Evolutionary conservation across 1,284 basidiomycete species (phyloP), one percentile per base, ranked within the genome.

Genomic region (Pseudozyma sp.): DNA sequence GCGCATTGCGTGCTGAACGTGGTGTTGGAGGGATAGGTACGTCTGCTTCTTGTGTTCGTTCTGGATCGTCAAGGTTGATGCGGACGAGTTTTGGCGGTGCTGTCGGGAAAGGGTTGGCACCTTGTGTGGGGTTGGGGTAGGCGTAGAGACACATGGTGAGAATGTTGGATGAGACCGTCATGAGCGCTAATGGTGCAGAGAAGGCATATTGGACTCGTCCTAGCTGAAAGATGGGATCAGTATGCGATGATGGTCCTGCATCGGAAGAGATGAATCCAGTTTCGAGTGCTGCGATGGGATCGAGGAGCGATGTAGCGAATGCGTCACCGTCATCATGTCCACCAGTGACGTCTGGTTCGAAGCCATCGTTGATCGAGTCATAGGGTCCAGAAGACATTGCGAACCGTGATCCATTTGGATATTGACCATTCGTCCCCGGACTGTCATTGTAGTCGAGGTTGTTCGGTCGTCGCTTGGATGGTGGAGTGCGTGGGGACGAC

Each of bases 141-240:
- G 74, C 62, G 21, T 77, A 79, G 34, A 85, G 57, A 52, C 77
- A 81, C 78, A 85, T 82, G 31, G 80, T 80, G 38, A 85, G 65
- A n/a, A 77, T 75, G 63, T 85, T 85, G 25, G 78, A 70, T 1
- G 78, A 69, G 21, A 83, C 83, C 5, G 77, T 77, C 60, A 85
- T 62, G 21, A 75, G 62, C 0, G 78, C 76, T 3, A 85, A 52
- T 8, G 83, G 81, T 0, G 80, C 81, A n/a, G 77, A 70, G 25
- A 84, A 81, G 25, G 79, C 81, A 49, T 85, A 84, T 63, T 84
- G 83, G 3, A 85, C 82, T 2, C 81, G 55, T 16, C 81, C 83
- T 3, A 85, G 70, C 52, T 83, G 76, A 43, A 85, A 85, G 62
- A 85, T 77, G 36, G 83, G 82, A 13, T 71, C 55, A 0, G 63